Evolutionary conservation across 441 rosid genomes (phyloP), one percentile per base, ranked within the genome.

Genomic region (Biscutella laevigata): DNA sequence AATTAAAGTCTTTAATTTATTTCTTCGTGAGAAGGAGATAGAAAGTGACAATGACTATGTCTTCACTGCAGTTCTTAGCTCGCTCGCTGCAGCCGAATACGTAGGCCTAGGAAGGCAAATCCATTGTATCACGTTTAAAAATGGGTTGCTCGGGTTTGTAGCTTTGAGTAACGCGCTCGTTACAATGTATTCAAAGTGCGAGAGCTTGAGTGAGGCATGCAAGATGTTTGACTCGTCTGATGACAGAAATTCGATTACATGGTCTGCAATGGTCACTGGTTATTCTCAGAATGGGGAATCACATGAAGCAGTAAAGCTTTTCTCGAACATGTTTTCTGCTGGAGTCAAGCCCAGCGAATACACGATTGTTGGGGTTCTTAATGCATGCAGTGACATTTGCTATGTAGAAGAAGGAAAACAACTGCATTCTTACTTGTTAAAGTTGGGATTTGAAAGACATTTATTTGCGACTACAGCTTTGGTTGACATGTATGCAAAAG

Each of bases 401-500:
- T 80, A 77, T 49, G 30, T 69, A 15, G 71, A 59, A 52, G 85
- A 71, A 74, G 95, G 95, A 57, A 78, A 72, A 63, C 97, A 86
- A 68, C 67, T 75, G 45, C 95, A 89, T 59, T 68, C 58, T 39
- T 80, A 69, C 64, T 61, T 74, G 38, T 45, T 86, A 40, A 86
- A 84, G 67, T 55, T 80, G 69, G 95, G 91, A 54, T 83, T 67
- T 14, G 95, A 72, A 56, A 72, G 65, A 26, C 94, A 89, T 54
- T 66, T 86, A 28, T 84, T 71, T 51, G 74, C 88, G 9, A 50
- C 64, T 16, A 80, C 94, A 1, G 88, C 95, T 61, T 70, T 86
- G 75, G 88, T 82, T 70, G 91, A 89, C 71, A 83, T 89, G 95
- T 83, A 86, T 59, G 94, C 86, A n/a, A 89, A 86, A 70, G 78